Conservation (phyloP, 305 asterid genomes). For the Fraxinus latifolia region DNA sequence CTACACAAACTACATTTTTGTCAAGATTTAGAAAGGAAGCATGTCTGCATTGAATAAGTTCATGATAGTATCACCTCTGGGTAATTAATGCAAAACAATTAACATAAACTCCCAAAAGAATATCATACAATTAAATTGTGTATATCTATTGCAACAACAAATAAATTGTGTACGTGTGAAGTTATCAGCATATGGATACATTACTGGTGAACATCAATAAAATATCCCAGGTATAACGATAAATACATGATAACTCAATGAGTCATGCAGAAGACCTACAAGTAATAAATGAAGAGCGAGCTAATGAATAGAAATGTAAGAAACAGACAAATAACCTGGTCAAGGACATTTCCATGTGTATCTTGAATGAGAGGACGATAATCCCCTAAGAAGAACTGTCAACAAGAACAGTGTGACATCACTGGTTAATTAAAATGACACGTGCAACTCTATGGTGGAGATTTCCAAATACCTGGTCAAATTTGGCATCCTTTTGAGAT, state of each 20-base stretch:
- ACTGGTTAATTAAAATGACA: constrained; percentile 23
- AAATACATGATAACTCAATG: not conserved
- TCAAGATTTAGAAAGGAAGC: not conserved
- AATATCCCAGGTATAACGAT: not conserved
- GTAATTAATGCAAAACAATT: not conserved
- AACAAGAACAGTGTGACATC: constrained; percentile 30
- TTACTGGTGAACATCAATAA: not conserved
- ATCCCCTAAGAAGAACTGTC: constrained; percentile 93
- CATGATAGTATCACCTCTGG: not conserved
- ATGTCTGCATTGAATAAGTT: not conserved
- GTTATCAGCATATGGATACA: constrained; percentile 1
- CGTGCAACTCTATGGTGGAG: constrained; percentile 14
- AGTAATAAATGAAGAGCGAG: constrained; percentile 2
- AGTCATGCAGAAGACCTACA: not conserved
- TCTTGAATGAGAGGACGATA: constrained; percentile 95
- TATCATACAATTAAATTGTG: not conserved
- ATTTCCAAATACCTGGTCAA: constrained; percentile 69
- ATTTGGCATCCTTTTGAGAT: constrained; percentile 85
- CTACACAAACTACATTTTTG: constrained; percentile 2
- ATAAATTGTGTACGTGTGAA: not conserved
- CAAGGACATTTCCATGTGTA: constrained; percentile 90
- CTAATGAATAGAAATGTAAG: not conserved
- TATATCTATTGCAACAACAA: not conserved
- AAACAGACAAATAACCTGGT: constrained; percentile 53
- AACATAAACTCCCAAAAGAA: not conserved